Percentiles rank a stretch among this genome's conserved stretches.
These are phyloP conservation scores for Pogostemon cablin DNA, from an alignment of 257 asterid species.

Conservation along the genomic window DNA sequence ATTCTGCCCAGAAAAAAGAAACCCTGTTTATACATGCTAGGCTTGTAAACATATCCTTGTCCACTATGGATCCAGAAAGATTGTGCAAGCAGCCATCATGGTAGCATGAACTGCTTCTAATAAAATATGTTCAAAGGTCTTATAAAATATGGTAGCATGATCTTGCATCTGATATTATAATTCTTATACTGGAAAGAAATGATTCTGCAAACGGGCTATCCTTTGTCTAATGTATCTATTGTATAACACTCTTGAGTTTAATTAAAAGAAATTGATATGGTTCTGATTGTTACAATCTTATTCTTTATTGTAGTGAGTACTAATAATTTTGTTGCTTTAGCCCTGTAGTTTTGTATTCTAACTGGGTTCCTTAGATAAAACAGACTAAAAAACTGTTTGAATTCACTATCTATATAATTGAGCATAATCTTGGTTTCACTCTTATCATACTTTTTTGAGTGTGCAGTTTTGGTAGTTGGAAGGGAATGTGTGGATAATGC, in stretches of 20 bases:
- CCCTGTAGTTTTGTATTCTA: constrained; percentile 15
- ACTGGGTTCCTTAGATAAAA: constrained; percentile 6
- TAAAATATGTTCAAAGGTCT: background rate
- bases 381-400: background rate
- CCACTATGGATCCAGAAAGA: constrained; percentile 13
- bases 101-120: constrained; percentile 12
- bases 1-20: background rate
- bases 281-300: background rate
- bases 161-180: background rate
- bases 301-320: background rate
- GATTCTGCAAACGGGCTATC: background rate
- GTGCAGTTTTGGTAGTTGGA: constrained; percentile 9
- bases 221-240: background rate
- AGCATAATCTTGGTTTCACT: background rate
- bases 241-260: constrained; percentile 1
- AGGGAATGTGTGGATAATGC: background rate
- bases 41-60: constrained; percentile 13
- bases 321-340: constrained; percentile 10
- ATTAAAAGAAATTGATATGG: background rate
- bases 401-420: background rate
- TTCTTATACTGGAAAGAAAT: constrained; percentile 15
- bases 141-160: no score
- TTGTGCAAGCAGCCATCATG: background rate
- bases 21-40: background rate
- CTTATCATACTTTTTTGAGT: background rate